These are phyloP conservation scores for Plasmodium vivax DNA, from an alignment of 169 alveolate species.

Conservation along the genomic window DNA sequence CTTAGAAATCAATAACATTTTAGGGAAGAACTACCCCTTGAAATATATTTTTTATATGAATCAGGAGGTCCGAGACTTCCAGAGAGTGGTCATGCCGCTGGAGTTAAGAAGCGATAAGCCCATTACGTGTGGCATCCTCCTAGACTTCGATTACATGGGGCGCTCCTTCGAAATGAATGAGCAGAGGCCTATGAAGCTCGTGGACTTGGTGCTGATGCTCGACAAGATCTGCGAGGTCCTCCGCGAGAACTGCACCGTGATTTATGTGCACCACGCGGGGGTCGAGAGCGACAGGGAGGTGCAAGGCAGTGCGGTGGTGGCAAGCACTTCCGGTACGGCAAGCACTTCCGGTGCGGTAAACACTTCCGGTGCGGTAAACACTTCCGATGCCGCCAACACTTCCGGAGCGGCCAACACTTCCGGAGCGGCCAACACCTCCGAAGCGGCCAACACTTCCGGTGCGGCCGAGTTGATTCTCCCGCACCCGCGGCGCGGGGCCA, in stretches of 20 bases:
- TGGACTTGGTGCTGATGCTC: slow-evolving; percentile 10
- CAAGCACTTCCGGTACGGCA: neutral
- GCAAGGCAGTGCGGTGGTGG: no score
- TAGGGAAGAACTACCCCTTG: slow-evolving; percentile 7
- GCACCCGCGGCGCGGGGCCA: neutral
- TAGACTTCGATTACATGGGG: slow-evolving; percentile 31
- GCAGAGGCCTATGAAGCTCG: neutral
- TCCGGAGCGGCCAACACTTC: no score
- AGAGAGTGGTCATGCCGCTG: neutral
- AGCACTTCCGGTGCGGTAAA: neutral
- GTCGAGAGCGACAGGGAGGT: no score
- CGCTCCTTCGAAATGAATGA: neutral
- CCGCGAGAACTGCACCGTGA: slow-evolving; percentile 28
- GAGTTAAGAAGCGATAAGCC: neutral
- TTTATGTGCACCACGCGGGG: neutral
- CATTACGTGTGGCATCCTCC: neutral
- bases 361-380: no score
- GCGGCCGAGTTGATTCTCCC: neutral
- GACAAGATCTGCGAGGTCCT: slow-evolving; percentile 21
- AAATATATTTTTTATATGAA: neutral
- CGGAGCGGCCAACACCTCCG: no score
- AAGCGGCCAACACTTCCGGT: no score
- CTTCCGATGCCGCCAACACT: no score
- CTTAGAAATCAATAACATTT: neutral
- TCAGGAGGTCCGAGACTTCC: neutral